phyloP scores from a whole-genome alignment of 139 green algal species.

The Medakamo hakoo region DNA sequence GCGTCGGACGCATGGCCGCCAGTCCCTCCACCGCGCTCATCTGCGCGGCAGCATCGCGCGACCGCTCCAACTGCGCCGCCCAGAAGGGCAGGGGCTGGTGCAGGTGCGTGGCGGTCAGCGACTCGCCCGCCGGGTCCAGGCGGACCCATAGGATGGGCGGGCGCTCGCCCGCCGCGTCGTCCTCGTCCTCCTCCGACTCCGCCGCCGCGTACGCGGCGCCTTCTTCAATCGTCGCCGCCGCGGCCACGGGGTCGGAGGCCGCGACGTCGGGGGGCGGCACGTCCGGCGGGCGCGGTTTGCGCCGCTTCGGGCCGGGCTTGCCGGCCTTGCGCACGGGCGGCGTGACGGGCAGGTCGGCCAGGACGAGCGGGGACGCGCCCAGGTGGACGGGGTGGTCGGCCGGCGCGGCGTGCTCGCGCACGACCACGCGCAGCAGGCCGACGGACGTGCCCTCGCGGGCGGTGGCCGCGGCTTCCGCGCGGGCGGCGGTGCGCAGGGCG shows the following conservation, averaged over 20 bases:
- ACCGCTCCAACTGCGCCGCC: background rate
- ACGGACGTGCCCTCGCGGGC: background rate
- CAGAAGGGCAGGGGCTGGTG: background rate
- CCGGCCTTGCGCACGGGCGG: background rate
- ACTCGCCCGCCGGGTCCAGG: background rate
- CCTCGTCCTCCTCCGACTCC: background rate
- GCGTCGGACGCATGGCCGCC: too few species aligned
- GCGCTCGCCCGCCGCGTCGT: background rate
- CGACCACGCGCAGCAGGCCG: background rate
- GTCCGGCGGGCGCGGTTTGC: too few species aligned
- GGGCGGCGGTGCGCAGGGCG: background rate
- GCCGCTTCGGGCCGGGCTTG: background rate
- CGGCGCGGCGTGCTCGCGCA: background rate
- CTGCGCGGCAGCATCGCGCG: background rate
- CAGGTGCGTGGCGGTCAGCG: background rate
- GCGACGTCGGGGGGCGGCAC: too few species aligned
- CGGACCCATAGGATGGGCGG: background rate
- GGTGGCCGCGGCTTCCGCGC: background rate
- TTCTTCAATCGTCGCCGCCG: too few species aligned
- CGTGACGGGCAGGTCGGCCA: background rate
- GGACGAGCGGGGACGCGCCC: background rate
- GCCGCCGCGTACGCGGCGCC: background rate
- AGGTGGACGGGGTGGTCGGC: background rate
- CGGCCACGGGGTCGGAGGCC: too few species aligned
- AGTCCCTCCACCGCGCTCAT: background rate